phyloP scores from a whole-genome alignment of 78 protist species.

The Monocercomonoides exilis region DNA sequence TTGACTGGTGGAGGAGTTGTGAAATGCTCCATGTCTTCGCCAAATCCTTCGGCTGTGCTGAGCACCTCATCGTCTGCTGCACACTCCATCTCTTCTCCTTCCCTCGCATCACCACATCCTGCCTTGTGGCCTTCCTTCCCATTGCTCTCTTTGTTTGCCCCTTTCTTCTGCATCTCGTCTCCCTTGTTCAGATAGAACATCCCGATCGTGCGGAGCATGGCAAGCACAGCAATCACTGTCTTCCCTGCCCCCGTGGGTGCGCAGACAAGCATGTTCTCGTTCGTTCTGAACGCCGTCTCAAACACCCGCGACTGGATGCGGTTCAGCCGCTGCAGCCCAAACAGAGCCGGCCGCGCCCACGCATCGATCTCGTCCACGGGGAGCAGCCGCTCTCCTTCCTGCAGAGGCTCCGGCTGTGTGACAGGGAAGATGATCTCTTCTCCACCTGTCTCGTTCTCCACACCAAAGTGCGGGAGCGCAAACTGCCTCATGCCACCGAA shows the following conservation, averaged over 20 bases:
- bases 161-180: background rate
- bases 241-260: slow-evolving; percentile 94
- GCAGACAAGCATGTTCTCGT: slow-evolving; percentile 86
- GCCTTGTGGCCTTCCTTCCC: background rate
- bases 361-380: background rate
- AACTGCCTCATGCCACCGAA: too few species aligned
- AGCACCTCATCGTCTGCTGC: too few species aligned
- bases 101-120: too few species aligned
- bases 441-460: too few species aligned
- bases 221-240: slow-evolving; percentile 62
- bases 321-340: slow-evolving; percentile 23
- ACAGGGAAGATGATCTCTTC: background rate
- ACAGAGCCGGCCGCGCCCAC: slow-evolving; percentile 14
- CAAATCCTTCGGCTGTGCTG: background rate
- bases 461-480: too few species aligned
- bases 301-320: background rate
- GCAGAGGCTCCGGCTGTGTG: background rate
- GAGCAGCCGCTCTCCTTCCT: background rate
- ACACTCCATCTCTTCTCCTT: background rate
- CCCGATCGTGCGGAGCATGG: slow-evolving; percentile 30
- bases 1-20: too few species aligned
- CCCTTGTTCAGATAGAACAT: too few species aligned
- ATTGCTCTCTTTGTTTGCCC: background rate
- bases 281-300: slow-evolving; percentile 50
- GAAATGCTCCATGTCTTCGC: too few species aligned